A percentile compares a stretch with the other conserved stretches of the same genome.
These are phyloP conservation scores for Nicotiana benthamiana DNA, from an alignment of 257 asterid species.

Conservation along the genomic window DNA sequence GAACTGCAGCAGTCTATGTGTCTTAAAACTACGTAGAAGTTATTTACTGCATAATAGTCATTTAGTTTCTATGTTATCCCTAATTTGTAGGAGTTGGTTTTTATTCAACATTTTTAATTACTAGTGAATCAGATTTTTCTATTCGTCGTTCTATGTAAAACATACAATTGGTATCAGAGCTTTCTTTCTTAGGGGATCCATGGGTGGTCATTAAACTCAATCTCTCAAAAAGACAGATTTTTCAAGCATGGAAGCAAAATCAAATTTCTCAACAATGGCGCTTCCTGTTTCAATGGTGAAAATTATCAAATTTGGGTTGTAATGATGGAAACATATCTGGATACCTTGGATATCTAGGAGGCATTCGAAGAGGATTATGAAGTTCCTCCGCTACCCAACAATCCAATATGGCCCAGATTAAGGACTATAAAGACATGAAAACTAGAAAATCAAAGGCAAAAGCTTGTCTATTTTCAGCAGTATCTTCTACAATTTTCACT, in stretches of 20 bases:
- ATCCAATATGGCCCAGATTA: background rate
- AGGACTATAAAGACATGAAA: no score
- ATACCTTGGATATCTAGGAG: background rate
- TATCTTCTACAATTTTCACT: no score
- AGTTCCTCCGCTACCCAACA: background rate
- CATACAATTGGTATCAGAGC: background rate
- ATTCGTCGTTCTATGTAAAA: background rate
- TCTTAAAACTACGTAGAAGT: background rate
- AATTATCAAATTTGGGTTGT: no score
- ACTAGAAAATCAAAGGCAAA: no score
- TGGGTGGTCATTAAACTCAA: no score
- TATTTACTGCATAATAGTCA: background rate
- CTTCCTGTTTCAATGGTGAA: background rate
- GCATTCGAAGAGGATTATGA: background rate
- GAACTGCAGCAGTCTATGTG: background rate
- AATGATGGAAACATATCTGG: background rate
- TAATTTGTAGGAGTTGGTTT: background rate
- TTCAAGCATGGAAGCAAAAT: no score
- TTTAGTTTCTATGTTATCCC: background rate
- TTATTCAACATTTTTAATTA: background rate
- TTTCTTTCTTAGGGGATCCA: no score
- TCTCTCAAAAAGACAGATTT: no score
- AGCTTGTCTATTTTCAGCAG: no score
- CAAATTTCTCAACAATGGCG: background rate
- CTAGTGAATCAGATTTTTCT: background rate